phyloP scores from a whole-genome alignment of 208 protist genomes.

The Leishmania tropica region DNA sequence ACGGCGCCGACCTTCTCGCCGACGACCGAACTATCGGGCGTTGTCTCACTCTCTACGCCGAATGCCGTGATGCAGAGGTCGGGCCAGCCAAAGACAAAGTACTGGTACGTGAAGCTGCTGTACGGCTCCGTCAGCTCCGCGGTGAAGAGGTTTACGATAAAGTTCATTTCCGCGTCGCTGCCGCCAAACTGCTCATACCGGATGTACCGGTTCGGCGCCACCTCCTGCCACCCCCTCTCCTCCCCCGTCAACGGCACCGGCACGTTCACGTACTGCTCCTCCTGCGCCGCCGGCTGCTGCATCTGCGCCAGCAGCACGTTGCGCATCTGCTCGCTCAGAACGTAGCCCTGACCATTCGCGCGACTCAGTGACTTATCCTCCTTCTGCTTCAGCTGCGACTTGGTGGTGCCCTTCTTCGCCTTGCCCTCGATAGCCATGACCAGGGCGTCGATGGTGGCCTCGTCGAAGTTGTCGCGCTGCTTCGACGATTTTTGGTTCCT shows the following conservation, averaged over 20 bases:
- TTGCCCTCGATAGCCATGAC: slow-evolving; percentile 73
- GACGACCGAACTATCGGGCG: slow-evolving; percentile 57
- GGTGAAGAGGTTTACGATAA: slow-evolving; percentile 94
- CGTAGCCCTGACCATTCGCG: slow-evolving; percentile 36
- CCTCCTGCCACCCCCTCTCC: slow-evolving; percentile 63
- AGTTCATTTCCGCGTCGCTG: slow-evolving; percentile 79
- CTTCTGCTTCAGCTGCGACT: slow-evolving; percentile 52
- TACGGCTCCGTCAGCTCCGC: slow-evolving; percentile 98
- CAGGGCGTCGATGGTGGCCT: slow-evolving; percentile 59
- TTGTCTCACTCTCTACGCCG: slow-evolving; percentile 57
- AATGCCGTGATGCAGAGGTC: slow-evolving; percentile 93
- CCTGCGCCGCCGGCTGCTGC: slow-evolving; percentile 37
- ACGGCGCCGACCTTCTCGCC: slow-evolving; percentile 90
- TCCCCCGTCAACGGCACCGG: slow-evolving; percentile 50
- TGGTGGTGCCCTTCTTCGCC: slow-evolving; percentile 72
- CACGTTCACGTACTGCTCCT: slow-evolving; percentile 69
- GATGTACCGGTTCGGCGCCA: slow-evolving; percentile 70
- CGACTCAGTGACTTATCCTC: slow-evolving; percentile 46
- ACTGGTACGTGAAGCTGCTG: slow-evolving; percentile 99
- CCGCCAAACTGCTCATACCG: slow-evolving; percentile 85
- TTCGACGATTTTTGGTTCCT: slow-evolving; percentile 41
- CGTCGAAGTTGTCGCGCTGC: slow-evolving; percentile 30
- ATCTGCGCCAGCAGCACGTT: slow-evolving; percentile 45
- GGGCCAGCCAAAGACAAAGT: slow-evolving; percentile 98
- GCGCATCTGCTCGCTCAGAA: slow-evolving; percentile 35